phyloP scores from a whole-genome alignment of 805 yeast species.

The Ogataea paraovalis region DNA sequence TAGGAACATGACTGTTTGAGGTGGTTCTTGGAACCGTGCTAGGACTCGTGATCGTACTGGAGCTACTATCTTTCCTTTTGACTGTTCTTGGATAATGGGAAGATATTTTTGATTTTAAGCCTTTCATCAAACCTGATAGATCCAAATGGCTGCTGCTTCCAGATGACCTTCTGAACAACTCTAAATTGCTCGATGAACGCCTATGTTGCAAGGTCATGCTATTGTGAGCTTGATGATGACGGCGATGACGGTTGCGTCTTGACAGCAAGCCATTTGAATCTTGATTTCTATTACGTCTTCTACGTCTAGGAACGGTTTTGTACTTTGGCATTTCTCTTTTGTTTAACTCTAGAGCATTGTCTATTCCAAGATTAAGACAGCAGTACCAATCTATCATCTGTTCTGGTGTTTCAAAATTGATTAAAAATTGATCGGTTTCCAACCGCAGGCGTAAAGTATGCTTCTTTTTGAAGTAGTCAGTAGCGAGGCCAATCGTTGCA shows the following conservation, averaged over 20 bases:
- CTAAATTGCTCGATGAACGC: neutral
- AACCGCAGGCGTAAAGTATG: constrained; percentile 71
- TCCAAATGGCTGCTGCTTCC: neutral
- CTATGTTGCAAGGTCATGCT: neutral
- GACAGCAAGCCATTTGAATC: neutral
- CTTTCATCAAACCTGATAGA: neutral
- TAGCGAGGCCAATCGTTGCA: constrained; percentile 79
- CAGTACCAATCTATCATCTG: constrained; percentile 78
- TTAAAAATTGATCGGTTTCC: constrained; percentile 77
- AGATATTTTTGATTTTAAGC: neutral
- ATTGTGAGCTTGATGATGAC: neutral
- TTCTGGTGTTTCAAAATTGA: constrained; percentile 58
- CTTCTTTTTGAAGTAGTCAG: constrained; percentile 71
- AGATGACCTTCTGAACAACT: neutral
- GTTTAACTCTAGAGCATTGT: constrained; percentile 71
- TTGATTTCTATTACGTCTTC: constrained; percentile 41
- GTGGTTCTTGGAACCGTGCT: neutral
- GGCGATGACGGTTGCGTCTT: constrained; percentile 5
- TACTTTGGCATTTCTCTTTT: constrained; percentile 70
- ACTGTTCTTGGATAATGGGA: neutral
- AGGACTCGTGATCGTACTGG: neutral
- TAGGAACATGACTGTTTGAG: neutral
- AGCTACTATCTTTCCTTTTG: neutral
- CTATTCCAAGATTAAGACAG: constrained; percentile 69
- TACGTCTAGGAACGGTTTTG: constrained; percentile 75